These are phyloP conservation scores for Xylaria sp. DNA, from an alignment of 2,329 filamentous ascomycete genomes.

Conservation along the genomic window DNA sequence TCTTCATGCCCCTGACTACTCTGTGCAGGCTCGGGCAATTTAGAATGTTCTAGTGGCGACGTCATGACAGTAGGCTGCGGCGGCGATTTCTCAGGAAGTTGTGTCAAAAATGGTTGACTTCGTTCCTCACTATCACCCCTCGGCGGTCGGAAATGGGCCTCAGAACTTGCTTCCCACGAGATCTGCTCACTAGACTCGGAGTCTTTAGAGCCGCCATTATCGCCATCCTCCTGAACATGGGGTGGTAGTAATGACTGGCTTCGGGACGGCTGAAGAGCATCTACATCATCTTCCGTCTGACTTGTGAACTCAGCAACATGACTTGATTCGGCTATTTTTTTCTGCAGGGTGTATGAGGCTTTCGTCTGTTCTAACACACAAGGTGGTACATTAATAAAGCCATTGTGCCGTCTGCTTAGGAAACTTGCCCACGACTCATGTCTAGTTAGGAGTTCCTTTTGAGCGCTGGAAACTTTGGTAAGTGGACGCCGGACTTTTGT, in stretches of 20 bases:
- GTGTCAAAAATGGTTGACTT: slow-evolving; percentile 41
- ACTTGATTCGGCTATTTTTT: slow-evolving; percentile 20
- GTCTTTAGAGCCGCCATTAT: slow-evolving; percentile 21
- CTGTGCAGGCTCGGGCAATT: slow-evolving; percentile 36
- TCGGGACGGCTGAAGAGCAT: slow-evolving; percentile 19
- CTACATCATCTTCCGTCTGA: not conserved
- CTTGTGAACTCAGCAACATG: slow-evolving; percentile 6
- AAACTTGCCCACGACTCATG: slow-evolving; percentile 53
- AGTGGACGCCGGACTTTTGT: slow-evolving; percentile 54
- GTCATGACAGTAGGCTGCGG: slow-evolving; percentile 38
- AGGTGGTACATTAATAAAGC: slow-evolving; percentile 50
- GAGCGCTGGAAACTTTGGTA: slow-evolving; percentile 59
- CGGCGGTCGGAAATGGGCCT: slow-evolving; percentile 22
- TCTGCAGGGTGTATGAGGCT: slow-evolving; percentile 36
- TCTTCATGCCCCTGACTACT: slow-evolving; percentile 48
- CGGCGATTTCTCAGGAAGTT: slow-evolving; percentile 42
- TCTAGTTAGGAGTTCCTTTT: slow-evolving; percentile 59
- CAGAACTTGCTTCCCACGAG: slow-evolving; percentile 36
- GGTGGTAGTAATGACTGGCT: slow-evolving; percentile 9
- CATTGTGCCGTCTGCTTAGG: slow-evolving; percentile 35
- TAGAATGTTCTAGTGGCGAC: slow-evolving; percentile 18
- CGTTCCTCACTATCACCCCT: slow-evolving; percentile 16
- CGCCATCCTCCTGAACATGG: slow-evolving; percentile 5
- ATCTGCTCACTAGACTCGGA: slow-evolving; percentile 5
- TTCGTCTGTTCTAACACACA: slow-evolving; percentile 47